Percentiles rank a stretch among this genome's conserved stretches.
These are phyloP conservation scores for Aspergillus indologenus DNA, from an alignment of 495 filamentous ascomycete species.

Conservation along the genomic window DNA sequence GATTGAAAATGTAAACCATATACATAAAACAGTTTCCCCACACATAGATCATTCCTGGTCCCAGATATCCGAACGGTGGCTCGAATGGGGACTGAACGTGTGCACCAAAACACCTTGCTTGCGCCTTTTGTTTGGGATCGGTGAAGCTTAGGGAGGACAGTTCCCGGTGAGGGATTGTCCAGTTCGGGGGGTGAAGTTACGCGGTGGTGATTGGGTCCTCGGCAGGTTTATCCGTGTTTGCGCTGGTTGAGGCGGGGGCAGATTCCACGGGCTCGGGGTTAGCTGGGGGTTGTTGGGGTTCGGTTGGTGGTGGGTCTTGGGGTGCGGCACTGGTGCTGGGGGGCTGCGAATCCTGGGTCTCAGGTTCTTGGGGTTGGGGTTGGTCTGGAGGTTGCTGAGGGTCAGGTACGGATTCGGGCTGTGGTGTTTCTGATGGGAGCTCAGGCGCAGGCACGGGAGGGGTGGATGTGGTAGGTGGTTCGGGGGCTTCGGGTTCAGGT, in stretches of 20 bases:
- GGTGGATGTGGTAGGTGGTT: background rate
- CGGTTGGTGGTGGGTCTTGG: no score
- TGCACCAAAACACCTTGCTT: no score
- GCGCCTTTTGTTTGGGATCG: background rate
- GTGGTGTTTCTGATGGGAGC: conserved; percentile 4
- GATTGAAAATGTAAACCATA: no score
- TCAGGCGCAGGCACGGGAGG: conserved; percentile 6
- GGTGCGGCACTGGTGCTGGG: background rate
- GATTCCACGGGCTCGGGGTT: background rate
- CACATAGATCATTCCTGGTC: no score
- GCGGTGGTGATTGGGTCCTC: background rate
- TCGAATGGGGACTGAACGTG: no score
- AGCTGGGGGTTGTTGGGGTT: no score
- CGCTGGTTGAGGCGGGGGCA: background rate
- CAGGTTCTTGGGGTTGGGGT: background rate
- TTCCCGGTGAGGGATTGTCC: no score
- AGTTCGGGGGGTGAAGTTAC: background rate
- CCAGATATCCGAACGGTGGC: no score
- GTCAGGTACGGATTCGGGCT: background rate
- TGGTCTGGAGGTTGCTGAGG: background rate
- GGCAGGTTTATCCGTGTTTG: background rate
- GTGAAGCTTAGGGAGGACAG: background rate
- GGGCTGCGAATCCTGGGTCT: background rate
- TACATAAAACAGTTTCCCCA: no score
- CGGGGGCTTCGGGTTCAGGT: conserved; percentile 2